These are phyloP conservation scores for Zalaria sp. DNA, from an alignment of 2,329 filamentous ascomycete species.

Conservation along the genomic window DNA sequence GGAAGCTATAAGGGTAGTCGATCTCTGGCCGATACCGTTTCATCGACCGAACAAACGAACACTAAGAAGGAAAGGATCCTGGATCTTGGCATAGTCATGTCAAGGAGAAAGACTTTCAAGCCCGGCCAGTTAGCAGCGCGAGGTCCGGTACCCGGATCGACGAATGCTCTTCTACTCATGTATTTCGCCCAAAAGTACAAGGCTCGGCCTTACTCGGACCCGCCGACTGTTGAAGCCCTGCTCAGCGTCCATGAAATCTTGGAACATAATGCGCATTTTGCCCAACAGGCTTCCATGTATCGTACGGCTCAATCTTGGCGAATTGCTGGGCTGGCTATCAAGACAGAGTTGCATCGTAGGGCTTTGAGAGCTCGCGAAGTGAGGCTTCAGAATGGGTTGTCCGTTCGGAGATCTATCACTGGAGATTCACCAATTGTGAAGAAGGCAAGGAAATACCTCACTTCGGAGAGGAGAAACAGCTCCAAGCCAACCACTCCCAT, in stretches of 20 bases:
- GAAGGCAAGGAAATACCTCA: conserved; percentile 3
- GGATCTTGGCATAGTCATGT: conserved; percentile 36
- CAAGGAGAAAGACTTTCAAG: conserved; percentile 23
- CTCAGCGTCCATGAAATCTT: conserved; percentile 26
- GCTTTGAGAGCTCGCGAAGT: conserved; percentile 2
- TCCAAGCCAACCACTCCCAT: conserved; percentile 8
- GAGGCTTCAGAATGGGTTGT: conserved; percentile 1
- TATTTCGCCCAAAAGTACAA: conserved; percentile 32
- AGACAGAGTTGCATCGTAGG: conserved; percentile 31
- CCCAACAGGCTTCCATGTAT: conserved; percentile 34
- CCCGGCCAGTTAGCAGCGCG: conserved; percentile 34
- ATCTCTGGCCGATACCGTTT: conserved; percentile 40
- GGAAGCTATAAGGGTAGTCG: conserved; percentile 34
- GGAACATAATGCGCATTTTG: conserved; percentile 39
- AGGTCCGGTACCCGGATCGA: conserved; percentile 30
- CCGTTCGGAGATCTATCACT: conserved; percentile 1
- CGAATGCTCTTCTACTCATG: conserved; percentile 22
- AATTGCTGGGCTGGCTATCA: conserved; percentile 36
- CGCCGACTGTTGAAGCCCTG: conserved; percentile 23
- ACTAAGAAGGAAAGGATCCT: conserved; percentile 25
- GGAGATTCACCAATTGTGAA: conserved; percentile 4
- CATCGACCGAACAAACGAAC: conserved; percentile 29
- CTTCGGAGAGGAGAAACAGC: conserved; percentile 3
- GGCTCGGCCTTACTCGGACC: conserved; percentile 21
- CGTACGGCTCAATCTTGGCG: conserved; percentile 46